phyloP scores from a whole-genome alignment of 139 green algal species.

The Closterium sp. region DNA sequence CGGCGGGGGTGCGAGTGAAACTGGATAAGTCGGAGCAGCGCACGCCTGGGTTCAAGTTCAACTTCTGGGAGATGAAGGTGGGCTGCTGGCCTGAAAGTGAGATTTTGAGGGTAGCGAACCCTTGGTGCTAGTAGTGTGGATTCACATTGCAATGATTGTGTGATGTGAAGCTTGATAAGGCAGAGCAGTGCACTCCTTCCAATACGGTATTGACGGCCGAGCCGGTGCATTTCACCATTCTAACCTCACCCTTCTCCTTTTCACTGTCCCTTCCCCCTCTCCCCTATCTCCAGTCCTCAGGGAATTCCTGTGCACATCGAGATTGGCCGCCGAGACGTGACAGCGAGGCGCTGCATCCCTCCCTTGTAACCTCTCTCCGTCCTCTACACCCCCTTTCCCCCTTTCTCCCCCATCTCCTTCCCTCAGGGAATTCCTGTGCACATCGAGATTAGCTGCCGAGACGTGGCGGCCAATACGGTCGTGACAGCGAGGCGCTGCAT shows the following conservation, averaged over 20 bases:
- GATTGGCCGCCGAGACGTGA: too few relatives aligned
- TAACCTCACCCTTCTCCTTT: too few relatives aligned
- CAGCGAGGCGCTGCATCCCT: too few relatives aligned
- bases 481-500: too few relatives aligned
- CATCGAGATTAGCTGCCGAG: constrained; percentile 86
- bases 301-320: too few relatives aligned
- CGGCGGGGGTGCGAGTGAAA: constrained; percentile 76
- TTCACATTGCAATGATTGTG: too few relatives aligned
- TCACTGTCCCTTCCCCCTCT: too few relatives aligned
- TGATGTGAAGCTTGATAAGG: constrained; percentile 79
- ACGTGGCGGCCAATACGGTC: constrained; percentile 78
- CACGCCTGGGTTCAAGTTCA: constrained; percentile 95
- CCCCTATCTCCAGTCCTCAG: too few relatives aligned
- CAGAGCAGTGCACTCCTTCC: constrained; percentile 26
- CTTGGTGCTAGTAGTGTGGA: too few relatives aligned
- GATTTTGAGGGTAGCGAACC: too few relatives aligned
- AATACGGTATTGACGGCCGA: background rate
- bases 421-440: constrained; percentile 63
- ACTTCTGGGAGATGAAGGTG: constrained; percentile 94
- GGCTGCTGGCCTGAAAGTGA: background rate
- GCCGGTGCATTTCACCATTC: background rate
- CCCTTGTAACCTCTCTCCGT: constrained; percentile 3
- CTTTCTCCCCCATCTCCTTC: background rate
- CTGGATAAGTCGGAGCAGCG: constrained; percentile 76
- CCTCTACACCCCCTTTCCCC: too few relatives aligned